These are phyloP conservation scores for Boletellus dicymbophilus DNA, from an alignment of 1,284 basidiomycete species.

Conservation along the genomic window DNA sequence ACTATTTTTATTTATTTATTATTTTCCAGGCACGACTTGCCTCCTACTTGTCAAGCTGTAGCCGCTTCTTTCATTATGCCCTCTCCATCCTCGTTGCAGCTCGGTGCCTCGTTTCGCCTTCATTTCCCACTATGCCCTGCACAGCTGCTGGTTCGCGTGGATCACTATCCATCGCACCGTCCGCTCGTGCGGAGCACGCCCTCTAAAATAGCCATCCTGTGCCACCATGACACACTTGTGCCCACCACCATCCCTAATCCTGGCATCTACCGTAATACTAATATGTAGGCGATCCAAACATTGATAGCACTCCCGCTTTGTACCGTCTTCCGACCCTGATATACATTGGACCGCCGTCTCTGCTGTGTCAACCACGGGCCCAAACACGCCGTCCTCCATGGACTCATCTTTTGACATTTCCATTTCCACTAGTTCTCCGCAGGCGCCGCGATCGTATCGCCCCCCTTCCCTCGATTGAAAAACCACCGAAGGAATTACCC, in stretches of 20 bases:
- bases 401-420: constrained; percentile 1
- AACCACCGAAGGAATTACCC: constrained; percentile 14
- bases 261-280: too few species aligned
- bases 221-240: neutral
- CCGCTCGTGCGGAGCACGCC: constrained; percentile 4
- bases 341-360: neutral
- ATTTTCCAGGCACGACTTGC: constrained; percentile 1
- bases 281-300: too few species aligned
- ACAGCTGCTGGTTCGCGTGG: constrained; percentile 14
- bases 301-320: neutral
- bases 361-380: neutral
- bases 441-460: constrained; percentile 20
- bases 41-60: too few species aligned
- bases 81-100: constrained; percentile 6
- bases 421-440: constrained; percentile 17
- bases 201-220: constrained; percentile 4
- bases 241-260: too few species aligned
- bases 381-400: constrained; percentile 1
- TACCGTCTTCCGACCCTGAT: constrained; percentile 13
- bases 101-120: constrained; percentile 5
- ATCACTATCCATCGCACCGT: constrained; percentile 12
- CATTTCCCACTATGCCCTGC: constrained; percentile 2
- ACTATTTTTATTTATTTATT: neutral
- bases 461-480: constrained; percentile 12
- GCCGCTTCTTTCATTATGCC: neutral